Evolutionary conservation across 306 rosid genomes (phyloP), one percentile per base, ranked within the genome.

Genomic region (Sechiopsis laciniata): DNA sequence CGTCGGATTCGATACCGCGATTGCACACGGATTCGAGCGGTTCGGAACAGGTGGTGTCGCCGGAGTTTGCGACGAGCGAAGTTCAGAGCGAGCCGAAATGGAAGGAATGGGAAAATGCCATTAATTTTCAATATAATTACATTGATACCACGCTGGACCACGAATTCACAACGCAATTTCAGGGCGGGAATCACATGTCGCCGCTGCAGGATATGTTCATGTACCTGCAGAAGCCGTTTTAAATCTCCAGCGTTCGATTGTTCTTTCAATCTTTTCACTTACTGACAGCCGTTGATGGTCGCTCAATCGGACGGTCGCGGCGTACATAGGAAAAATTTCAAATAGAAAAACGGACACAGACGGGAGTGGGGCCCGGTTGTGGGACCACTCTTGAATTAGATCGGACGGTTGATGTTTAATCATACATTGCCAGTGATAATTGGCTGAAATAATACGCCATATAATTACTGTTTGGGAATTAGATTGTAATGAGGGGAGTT

Each of bases 11-110:
- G 1, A 68, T 91, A 19, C 99, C 95, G 66, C 84, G 88, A 83
- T 83, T 88, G 77, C 95, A 95, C 83, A 86, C 99, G 10, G 99
- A 95, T 53, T 95, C 99, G n/a, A 95, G 97, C 84, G 86, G 97
- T 50, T 95, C 99, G 81, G 97, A 91, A 79, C 97, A 91, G 1
- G 96, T 91, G 84, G 99, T 95, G 54, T 95, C 97, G 76, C 95
- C 97, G 71, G 97, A 89, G 81, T 85, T 95, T 59, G 81, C 85
- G 0, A 79, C 87, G 0, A 79, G 83, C 79, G 97, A 95, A 88
- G 99, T 95, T 19, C 95, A 95, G 75, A 95, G 99, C 79, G 95
- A 95, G 78, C 92, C 95, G 1, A 94, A 89, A 80, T 90, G 95
- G 96, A 84, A 74, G 35, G 97, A 90, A 3, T 86, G 90, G 89